These are phyloP conservation scores for Dactylellina sp. DNA, from an alignment of 2,329 filamentous ascomycete genomes.

Conservation along the genomic window DNA sequence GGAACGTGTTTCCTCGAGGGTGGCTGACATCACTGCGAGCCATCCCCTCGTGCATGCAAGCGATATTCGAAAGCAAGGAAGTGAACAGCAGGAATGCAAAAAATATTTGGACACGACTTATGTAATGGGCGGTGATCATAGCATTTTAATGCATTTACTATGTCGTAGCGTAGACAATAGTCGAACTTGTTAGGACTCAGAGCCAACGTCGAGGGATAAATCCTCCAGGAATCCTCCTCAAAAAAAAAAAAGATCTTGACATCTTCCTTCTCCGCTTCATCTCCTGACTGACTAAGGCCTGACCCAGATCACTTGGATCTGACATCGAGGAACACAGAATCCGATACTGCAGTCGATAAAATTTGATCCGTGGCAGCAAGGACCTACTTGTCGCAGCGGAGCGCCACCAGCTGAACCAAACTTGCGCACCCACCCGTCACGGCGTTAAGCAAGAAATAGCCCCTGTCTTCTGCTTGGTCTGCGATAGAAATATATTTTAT, in stretches of 20 bases:
- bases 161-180: too few species aligned
- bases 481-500: conserved; percentile 45
- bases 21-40: conserved; percentile 50
- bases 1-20: conserved; percentile 34
- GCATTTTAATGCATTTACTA: conserved; percentile 1
- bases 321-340: too few species aligned
- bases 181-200: too few species aligned
- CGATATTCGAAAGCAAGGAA: conserved; percentile 49
- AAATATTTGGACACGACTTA: conserved; percentile 14
- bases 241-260: too few species aligned
- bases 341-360: too few species aligned
- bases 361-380: conserved; percentile 47
- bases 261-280: too few species aligned
- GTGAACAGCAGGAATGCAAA: conserved; percentile 28
- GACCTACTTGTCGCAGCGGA: conserved; percentile 18
- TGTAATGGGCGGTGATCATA: conserved; percentile 19
- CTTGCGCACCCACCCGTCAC: conserved; percentile 10
- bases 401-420: conserved; percentile 40
- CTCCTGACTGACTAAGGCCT: too few species aligned
- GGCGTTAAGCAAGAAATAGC: conserved; percentile 52
- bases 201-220: too few species aligned
- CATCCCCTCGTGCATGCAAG: conserved; percentile 29
- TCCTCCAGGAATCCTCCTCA: too few species aligned
- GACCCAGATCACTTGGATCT: too few species aligned
- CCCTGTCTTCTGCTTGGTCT: conserved; percentile 16